These are phyloP conservation scores for Luvunga scandens DNA, from an alignment of 345 rosid genomes.

Conservation along the genomic window DNA sequence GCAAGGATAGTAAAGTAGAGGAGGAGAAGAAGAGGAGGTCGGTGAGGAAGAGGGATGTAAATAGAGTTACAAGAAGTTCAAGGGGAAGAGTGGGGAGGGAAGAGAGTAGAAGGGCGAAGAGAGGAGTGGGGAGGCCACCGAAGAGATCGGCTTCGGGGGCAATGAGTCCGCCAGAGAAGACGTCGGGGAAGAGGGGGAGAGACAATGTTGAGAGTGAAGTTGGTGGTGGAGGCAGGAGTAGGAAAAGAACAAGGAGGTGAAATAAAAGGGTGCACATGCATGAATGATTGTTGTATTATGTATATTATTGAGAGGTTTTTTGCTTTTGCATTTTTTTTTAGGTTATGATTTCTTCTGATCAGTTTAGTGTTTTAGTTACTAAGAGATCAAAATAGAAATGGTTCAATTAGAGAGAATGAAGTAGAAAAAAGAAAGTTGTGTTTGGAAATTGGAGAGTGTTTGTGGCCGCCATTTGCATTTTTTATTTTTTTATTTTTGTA, in stretches of 20 bases:
- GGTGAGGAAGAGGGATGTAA: slow-evolving; percentile 13
- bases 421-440: not conserved
- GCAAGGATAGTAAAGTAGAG: slow-evolving; percentile 17
- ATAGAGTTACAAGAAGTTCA: slow-evolving; percentile 38
- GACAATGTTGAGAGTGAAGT: slow-evolving; percentile 27
- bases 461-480: not conserved
- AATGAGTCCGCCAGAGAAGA: not conserved
- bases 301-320: slow-evolving; percentile 17
- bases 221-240: slow-evolving; percentile 25
- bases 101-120: slow-evolving; percentile 33
- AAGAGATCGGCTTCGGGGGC: slow-evolving; percentile 20
- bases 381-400: not conserved
- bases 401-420: not conserved
- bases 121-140: slow-evolving; percentile 37
- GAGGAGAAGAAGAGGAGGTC: slow-evolving; percentile 17
- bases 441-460: slow-evolving; percentile 1
- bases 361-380: slow-evolving; percentile 2
- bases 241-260: slow-evolving; percentile 48
- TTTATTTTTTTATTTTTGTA: no score
- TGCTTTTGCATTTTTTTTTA: not conserved
- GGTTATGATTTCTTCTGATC: not conserved
- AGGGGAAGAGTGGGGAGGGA: slow-evolving; percentile 37
- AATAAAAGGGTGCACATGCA: not conserved
- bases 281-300: slow-evolving; percentile 27
- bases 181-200: slow-evolving; percentile 34